Evolutionary conservation across 2,329 filamentous ascomycete species (phyloP).

Genomic region (Aspergillus carbonarius): DNA sequence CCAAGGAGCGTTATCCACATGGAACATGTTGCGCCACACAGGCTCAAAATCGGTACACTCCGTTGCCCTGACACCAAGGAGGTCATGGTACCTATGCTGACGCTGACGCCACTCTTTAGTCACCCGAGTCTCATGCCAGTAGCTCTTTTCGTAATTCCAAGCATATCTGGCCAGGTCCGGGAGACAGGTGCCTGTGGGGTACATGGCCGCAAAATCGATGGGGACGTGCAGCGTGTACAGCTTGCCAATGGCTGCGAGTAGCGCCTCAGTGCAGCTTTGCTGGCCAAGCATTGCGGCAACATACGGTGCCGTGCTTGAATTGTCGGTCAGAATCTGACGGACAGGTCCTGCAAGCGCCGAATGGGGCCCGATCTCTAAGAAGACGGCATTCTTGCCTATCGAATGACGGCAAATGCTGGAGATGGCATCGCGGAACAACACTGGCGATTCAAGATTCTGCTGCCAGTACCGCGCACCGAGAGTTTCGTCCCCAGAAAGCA

Average conservation of each 20-base stretch:
- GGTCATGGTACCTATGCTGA: not conserved
- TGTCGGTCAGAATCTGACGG: slow-evolving; percentile 5
- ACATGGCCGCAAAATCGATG: not conserved
- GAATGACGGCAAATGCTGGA: not conserved
- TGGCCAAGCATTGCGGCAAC: not conserved
- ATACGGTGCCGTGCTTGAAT: not conserved
- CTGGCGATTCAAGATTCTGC: slow-evolving; percentile 21
- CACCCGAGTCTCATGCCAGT: not conserved
- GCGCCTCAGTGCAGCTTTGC: not conserved
- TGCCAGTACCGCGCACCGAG: slow-evolving; percentile 21
- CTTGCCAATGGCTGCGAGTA: not conserved
- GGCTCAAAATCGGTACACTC: slow-evolving; percentile 17
- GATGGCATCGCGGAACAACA: slow-evolving; percentile 18
- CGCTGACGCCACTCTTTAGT: not conserved
- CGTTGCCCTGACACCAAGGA: not conserved
- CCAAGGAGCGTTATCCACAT: slow-evolving; percentile 30
- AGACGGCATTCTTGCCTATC: slow-evolving; percentile 11
- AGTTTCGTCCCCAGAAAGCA: not conserved
- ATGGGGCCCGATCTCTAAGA: slow-evolving; percentile 40
- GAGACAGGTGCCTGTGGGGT: not conserved
- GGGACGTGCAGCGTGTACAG: not conserved
- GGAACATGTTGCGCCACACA: slow-evolving; percentile 28
- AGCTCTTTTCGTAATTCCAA: not conserved
- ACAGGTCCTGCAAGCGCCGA: slow-evolving; percentile 35
- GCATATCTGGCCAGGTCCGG: not conserved